Conservation (phyloP, 257 asterid species). For the Solanum acaule region DNA sequence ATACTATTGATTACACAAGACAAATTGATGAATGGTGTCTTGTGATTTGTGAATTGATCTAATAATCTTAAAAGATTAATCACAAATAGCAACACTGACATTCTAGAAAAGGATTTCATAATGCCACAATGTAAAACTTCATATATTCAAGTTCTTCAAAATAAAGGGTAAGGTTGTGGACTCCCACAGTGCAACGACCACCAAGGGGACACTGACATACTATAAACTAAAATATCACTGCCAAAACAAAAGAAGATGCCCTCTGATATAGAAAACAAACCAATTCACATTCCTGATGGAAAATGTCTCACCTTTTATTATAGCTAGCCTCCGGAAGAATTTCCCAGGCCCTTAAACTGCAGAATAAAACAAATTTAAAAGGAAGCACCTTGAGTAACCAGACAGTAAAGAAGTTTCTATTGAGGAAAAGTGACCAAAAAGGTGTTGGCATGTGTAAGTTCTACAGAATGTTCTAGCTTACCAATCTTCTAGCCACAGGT, state of each 20-base stretch:
- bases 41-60: background rate
- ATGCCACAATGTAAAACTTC: background rate
- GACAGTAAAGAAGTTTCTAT: background rate
- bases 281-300: background rate
- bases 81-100: background rate
- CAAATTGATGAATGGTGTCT: background rate
- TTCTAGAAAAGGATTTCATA: background rate
- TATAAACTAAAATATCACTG: background rate
- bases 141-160: background rate
- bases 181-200: background rate
- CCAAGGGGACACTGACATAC: background rate
- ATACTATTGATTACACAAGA: background rate
- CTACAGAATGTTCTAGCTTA: conserved; percentile 10
- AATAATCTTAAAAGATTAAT: background rate
- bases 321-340: conserved; percentile 79
- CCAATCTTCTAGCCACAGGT: conserved; percentile 93
- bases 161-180: background rate
- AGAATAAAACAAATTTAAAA: background rate
- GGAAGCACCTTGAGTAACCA: background rate
- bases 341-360: conserved; percentile 83
- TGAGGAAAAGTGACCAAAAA: background rate
- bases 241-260: background rate
- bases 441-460: background rate
- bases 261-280: background rate
- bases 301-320: conserved; percentile 50